These are phyloP conservation scores for Lenwebbia sp. DNA, from an alignment of 345 rosid genomes.

Conservation along the genomic window DNA sequence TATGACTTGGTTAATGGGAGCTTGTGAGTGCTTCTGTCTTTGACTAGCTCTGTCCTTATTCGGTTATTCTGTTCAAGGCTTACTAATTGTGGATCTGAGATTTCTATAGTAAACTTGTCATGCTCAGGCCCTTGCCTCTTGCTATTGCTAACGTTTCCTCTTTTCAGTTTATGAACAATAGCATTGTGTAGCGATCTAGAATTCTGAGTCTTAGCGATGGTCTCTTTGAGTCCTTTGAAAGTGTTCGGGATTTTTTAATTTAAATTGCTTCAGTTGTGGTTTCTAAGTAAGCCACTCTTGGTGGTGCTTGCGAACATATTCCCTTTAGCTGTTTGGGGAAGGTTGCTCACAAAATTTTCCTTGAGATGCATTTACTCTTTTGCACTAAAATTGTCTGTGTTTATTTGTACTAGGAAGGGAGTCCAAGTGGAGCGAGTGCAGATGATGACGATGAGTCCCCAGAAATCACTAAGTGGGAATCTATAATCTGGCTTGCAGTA, in stretches of 20 bases:
- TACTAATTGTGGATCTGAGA: background rate
- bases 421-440: slow-evolving; percentile 23
- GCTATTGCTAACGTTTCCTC: background rate
- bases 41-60: background rate
- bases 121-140: background rate
- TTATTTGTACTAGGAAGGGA: slow-evolving; percentile 33
- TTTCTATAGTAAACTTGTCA: background rate
- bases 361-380: background rate
- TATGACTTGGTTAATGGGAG: background rate
- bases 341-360: background rate
- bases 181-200: background rate
- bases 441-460: slow-evolving; percentile 49
- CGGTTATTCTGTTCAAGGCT: background rate
- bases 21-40: background rate
- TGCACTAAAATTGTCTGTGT: background rate
- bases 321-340: background rate
- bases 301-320: background rate
- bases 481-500: slow-evolving; percentile 72
- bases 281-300: background rate
- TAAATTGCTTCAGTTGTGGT: background rate
- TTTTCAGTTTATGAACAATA: background rate
- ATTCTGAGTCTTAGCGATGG: background rate
- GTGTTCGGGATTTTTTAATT: background rate
- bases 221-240: background rate
- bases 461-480: slow-evolving; percentile 78